Evolutionary conservation across 2,329 filamentous ascomycete species (phyloP), one percentile per base, ranked within the genome.

Genomic region (Botrytis fragariae): DNA sequence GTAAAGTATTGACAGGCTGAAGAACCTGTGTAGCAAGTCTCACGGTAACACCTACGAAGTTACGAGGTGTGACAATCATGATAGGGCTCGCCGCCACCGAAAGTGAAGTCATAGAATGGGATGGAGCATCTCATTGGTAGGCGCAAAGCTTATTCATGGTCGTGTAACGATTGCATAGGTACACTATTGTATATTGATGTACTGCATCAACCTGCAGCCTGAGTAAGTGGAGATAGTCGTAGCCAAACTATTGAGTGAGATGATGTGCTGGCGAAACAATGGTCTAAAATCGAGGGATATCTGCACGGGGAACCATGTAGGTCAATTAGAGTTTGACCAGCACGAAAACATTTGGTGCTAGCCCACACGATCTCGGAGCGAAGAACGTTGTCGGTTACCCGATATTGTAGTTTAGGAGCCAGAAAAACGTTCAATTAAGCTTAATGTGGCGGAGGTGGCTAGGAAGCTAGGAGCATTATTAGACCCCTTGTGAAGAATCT

Each of bases 391-490:
- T 35, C 29, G 32, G 16, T 39, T 67, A 29, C 14, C n/a, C 14
- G n/a, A 29, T 32, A 29, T 29, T 29, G n/a, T 57, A 57, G n/a
- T 29, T 57, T 6, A 57, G n/a, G 25, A 29, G 14, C 14, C n/a
- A 57, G 37, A 45, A 25, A 67, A 72, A 67, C 61, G 60, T 67
- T 72, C 37, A 54, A 65, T 67, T 67, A 65, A 57, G 70, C 70
- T 72, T 72, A 57, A 44, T 57, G n/a, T 44, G 48, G 70, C 61
- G 48, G 57, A 72, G 32, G 45, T 54, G 70, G 44, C 42, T 44
- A 22, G 67, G 59, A 29, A 44, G 12, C 37, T 62, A 42, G 60
- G 60, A 18, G 35, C 12, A 62, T 62, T 61, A 44, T 29, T 29
- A 39, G 16, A 68, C 35, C 14, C n/a, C 51, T 29, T 25, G 4